Evolutionary conservation across 1,284 basidiomycete genomes (phyloP).

Genomic region (Apiotrichum montevideense): DNA sequence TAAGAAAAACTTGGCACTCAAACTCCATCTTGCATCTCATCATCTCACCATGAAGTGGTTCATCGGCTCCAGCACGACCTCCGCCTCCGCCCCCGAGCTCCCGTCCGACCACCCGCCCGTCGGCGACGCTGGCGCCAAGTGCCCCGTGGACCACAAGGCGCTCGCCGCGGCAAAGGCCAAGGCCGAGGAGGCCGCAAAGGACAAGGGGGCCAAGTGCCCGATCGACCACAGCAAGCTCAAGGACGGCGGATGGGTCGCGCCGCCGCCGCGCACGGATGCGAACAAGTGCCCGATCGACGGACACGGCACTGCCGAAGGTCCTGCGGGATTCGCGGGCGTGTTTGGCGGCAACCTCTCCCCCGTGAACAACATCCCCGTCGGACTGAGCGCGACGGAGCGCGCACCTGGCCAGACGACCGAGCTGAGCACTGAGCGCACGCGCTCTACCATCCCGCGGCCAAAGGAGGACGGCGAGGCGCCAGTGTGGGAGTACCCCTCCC

Average conservation of each 20-base stretch:
- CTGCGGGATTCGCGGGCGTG: background rate
- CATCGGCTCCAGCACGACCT: slow-evolving; percentile 22
- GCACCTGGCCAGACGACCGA: slow-evolving; percentile 46
- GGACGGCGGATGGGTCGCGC: background rate
- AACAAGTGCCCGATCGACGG: slow-evolving; percentile 42
- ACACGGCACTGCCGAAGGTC: slow-evolving; percentile 17
- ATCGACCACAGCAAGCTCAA: slow-evolving; percentile 15
- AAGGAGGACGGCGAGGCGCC: slow-evolving; percentile 38
- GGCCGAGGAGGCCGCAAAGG: background rate
- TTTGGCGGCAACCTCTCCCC: slow-evolving; percentile 56
- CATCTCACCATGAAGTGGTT: slow-evolving; percentile 28
- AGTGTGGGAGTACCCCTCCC: slow-evolving; percentile 93
- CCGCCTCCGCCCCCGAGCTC: slow-evolving; percentile 11
- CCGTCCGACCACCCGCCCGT: slow-evolving; percentile 27
- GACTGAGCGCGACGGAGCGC: slow-evolving; percentile 51
- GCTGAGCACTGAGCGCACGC: slow-evolving; percentile 68
- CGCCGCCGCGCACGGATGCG: slow-evolving; percentile 4
- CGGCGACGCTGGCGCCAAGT: slow-evolving; percentile 20
- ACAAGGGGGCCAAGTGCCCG: slow-evolving; percentile 13
- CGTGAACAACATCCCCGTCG: slow-evolving; percentile 81
- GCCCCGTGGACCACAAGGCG: slow-evolving; percentile 24
- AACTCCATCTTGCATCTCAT: background rate
- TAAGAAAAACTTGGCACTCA: background rate
- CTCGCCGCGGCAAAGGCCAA: slow-evolving; percentile 8
- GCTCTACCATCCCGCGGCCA: slow-evolving; percentile 81